Conservation (phyloP, 2,329 filamentous ascomycete species). For the Fusarium concolor region DNA sequence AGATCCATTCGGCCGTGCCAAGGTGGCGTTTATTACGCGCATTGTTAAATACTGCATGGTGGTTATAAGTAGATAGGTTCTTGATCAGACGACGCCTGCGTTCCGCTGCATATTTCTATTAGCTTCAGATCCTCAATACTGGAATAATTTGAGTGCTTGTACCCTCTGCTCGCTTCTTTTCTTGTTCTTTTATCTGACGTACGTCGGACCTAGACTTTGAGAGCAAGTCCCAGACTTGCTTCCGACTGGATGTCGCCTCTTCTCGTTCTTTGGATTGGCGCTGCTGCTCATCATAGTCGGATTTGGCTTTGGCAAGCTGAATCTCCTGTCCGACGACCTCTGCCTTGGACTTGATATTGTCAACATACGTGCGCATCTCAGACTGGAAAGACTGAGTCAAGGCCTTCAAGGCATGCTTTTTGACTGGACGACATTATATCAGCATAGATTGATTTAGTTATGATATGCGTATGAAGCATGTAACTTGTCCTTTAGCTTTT, state of each 20-base stretch:
- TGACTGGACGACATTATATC: not conserved
- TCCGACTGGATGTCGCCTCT: not conserved
- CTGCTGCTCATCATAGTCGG: constrained; percentile 8
- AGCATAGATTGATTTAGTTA: no score
- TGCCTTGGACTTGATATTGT: constrained; percentile 18
- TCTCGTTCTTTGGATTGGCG: constrained; percentile 14
- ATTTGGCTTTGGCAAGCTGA: constrained; percentile 9
- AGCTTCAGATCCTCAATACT: no score
- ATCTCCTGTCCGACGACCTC: constrained; percentile 8
- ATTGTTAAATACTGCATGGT: constrained; percentile 8
- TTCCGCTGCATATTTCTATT: not conserved
- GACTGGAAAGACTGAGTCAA: constrained; percentile 24
- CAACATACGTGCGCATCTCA: constrained; percentile 13
- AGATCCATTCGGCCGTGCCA: constrained; percentile 24
- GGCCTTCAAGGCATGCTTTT: not conserved
- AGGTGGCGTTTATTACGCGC: constrained; percentile 21
- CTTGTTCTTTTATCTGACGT: no score
- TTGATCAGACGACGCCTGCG: not conserved
- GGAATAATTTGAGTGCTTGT: no score
- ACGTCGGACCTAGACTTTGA: no score
- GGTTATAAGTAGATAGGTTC: constrained; percentile 15
- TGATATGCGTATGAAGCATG: no score
- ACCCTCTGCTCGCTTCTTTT: no score
- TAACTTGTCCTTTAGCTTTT: no score
- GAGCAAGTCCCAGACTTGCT: no score